Conservation (phyloP, 352 stramenopile species). For the Aphanomyces euteiches region DNA sequence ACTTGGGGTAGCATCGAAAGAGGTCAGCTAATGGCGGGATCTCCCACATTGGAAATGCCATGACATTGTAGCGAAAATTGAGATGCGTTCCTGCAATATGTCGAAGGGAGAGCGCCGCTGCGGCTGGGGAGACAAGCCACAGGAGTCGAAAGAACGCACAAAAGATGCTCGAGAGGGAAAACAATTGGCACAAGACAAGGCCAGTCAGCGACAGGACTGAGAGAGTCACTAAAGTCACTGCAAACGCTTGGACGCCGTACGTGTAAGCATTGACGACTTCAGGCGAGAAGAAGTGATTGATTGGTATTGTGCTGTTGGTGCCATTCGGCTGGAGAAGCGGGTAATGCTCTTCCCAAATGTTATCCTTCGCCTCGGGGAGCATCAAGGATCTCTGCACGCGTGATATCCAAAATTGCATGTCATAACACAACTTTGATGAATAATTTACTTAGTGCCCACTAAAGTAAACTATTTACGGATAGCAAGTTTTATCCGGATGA, state of each 20-base stretch:
- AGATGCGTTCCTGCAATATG: constrained; percentile 71
- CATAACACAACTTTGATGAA: background rate
- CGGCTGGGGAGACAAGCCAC: constrained; percentile 67
- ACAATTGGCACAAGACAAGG: constrained; percentile 82
- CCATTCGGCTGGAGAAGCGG: constrained; percentile 83
- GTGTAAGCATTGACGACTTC: constrained; percentile 81
- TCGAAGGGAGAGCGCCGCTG: constrained; percentile 68
- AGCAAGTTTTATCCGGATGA: too few relatives aligned
- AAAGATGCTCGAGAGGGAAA: constrained; percentile 51
- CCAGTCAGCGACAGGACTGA: constrained; percentile 74
- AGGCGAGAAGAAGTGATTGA: constrained; percentile 84
- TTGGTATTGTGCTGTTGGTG: constrained; percentile 51
- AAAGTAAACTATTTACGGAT: background rate
- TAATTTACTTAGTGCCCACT: background rate
- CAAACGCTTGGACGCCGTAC: constrained; percentile 75
- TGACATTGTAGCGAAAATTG: constrained; percentile 35
- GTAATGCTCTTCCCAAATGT: constrained; percentile 87
- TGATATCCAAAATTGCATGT: constrained; percentile 15
- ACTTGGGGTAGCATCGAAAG: constrained; percentile 77
- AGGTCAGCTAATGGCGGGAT: constrained; percentile 75
- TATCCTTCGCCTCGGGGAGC: constrained; percentile 1
- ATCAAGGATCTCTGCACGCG: background rate
- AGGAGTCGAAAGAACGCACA: constrained; percentile 59
- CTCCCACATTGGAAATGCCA: constrained; percentile 64
- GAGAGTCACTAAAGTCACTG: constrained; percentile 74